phyloP scores from a whole-genome alignment of 805 yeast species.

The Lipomyces sp. region DNA sequence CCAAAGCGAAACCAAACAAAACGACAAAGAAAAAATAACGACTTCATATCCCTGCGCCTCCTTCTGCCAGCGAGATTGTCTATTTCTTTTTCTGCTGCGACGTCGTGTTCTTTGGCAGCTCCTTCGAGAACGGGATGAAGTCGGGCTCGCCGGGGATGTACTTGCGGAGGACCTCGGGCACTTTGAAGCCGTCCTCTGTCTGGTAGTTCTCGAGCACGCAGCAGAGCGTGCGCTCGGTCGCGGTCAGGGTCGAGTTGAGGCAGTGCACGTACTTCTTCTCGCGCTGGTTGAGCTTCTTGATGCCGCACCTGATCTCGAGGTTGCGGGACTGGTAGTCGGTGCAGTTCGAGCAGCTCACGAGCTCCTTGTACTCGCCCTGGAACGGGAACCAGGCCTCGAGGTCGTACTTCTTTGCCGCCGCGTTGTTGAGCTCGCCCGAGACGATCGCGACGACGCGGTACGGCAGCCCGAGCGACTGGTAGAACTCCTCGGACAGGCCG shows the following conservation, averaged over 20 bases:
- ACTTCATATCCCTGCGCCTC: no score
- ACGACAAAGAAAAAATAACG: no score
- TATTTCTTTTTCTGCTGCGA: constrained; percentile 60
- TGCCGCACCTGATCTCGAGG: constrained; percentile 97
- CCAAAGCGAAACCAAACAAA: no score
- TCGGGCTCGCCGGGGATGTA: constrained; percentile 99
- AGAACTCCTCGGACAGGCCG: constrained; percentile 83
- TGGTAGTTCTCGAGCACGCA: constrained; percentile 97
- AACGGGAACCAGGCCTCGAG: constrained; percentile 99
- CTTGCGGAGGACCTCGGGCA: constrained; percentile 93
- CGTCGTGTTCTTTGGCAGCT: constrained; percentile 90
- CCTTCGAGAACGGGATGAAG: constrained; percentile 85
- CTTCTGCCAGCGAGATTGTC: no score
- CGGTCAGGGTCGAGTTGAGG: constrained; percentile 93
- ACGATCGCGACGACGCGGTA: constrained; percentile 97
- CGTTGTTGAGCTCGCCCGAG: constrained; percentile 96
- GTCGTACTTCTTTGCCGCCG: constrained; percentile 98
- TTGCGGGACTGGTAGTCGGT: constrained; percentile 99
- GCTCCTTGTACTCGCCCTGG: constrained; percentile 97
- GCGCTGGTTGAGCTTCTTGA: constrained; percentile 88
- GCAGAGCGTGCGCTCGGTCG: constrained; percentile 97
- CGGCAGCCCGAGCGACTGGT: constrained; percentile 86
- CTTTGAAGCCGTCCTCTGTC: constrained; percentile 82
- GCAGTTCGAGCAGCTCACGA: constrained; percentile 98
- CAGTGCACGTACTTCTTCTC: constrained; percentile 98